Base-by-base conservation (phyloP, 495 filamentous ascomycete genomes). In the Aspergillus sclerotiicarbonarius region DNA sequence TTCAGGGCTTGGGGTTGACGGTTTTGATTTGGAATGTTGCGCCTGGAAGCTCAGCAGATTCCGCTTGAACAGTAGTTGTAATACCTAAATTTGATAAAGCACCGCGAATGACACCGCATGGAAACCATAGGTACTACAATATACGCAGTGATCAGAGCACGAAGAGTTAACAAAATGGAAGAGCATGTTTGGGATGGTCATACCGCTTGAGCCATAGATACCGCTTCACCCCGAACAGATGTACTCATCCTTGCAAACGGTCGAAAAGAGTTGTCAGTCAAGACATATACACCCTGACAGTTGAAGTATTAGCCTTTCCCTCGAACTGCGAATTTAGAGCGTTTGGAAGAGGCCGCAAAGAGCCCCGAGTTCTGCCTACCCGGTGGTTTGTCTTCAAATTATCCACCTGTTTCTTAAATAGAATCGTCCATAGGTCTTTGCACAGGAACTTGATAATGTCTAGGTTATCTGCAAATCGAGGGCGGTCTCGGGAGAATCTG, bases 321-420 rank as follows among this genome's bases (percentile, higher is more conserved):
- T 41, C 33, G 16, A 41, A 15, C 51, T 8, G 15, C 31, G 7
- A 6, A 35, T 43, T 39, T 0, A 19, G 32, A 6, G 35, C n/a
- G 18, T 13, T 12, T 3, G 7, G 32, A 33, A 15, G 25, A 35
- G 5, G 50, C 8, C n/a, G 37, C 37, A 41, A 41, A 2, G 12
- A 41, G 55, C 37, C 21, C 9, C 19, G 30, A 6, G 5, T 30
- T 43, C 30, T 43, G 58, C 61, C 29, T 78, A 91, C 90, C 65
- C 94, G 82, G 69, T 98, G 94, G 71, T 98, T 98, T 13, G 94
- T 98, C 78, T 98, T 98, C 43, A 98, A 78, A 75, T 98, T 98
- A 70, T 98, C 94, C 64, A 98, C 87, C 73, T 97, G 94, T 74
- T 98, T 98, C 70, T 90, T 80, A 73, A 96, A 98, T 32, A 97